Evolutionary conservation across 345 rosid genomes (phyloP), one percentile per base, ranked within the genome.

Genomic region (Aethionema arabicum): DNA sequence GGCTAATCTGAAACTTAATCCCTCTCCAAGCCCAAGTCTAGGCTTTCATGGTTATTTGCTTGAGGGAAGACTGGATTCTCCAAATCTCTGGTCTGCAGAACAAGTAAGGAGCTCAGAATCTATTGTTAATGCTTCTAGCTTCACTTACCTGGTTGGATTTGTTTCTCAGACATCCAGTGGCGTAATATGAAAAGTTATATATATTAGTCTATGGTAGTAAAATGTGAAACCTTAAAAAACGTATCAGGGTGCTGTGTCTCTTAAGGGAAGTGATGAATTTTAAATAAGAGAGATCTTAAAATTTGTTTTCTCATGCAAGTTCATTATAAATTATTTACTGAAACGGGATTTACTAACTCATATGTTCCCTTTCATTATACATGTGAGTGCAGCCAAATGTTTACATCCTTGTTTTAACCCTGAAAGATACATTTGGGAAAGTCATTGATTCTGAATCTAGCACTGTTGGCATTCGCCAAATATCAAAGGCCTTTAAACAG

Each of bases 61-160:
- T 38, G 79, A 55, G 60, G 99, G 95, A 60, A 84, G 78, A 74
- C 69, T 92, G 43, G 85, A 84, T 67, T 78, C 61, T 59, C 97
- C 98, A 41, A 89, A 74, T 79, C 90, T 92, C 52, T 92, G 98
- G 98, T 90, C 96, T 58, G 95, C 97, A 8, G 96, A 92, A 77
- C 84, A 85, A 65, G 98, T 87, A 63, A 84, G 93, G 57, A 77
- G 56, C 56, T 51, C 68, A 42, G 30, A 47, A 6, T 62, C 52
- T 37, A 45, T 53, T 1, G 2, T n/a, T 70, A 16, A 56, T 33
- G 47, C 33, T 62, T 15, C 31, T 63, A 41, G 33, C 53, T 70
- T 49, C 50, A 63, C 58, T 54, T 13, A 10, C 63, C 38, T 61
- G 52, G 4, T 52, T 37, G 42, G 36, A n/a, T 59, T 59, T 56